phyloP scores from a whole-genome alignment of 768 basidiomycete species.

The Boletus sensibilis region DNA sequence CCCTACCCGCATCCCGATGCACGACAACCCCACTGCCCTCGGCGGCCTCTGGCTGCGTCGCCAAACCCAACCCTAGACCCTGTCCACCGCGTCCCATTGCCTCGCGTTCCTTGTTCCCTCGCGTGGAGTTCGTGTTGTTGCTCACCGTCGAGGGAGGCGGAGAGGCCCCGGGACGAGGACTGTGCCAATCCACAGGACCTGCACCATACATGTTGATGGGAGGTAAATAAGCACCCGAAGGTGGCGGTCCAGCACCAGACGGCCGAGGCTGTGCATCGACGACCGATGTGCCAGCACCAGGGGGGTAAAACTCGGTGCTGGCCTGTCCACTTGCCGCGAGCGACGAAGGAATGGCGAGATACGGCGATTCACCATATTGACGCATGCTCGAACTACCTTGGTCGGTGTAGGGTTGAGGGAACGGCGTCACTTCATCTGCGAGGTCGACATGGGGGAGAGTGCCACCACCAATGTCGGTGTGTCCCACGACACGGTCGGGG shows the following conservation, averaged over 20 bases:
- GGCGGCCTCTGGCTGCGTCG: constrained; percentile 21
- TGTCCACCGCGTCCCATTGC: constrained; percentile 19
- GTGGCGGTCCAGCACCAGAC: neutral
- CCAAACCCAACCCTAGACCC: constrained; percentile 16
- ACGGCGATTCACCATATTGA: constrained; percentile 19
- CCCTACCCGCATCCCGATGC: constrained; percentile 29
- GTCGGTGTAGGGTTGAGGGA: constrained; percentile 7
- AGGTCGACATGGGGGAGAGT: constrained; percentile 30
- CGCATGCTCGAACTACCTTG: constrained; percentile 22
- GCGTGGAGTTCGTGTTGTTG: constrained; percentile 10
- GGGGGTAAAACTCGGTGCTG: constrained; percentile 11
- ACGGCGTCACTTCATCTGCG: constrained; percentile 31
- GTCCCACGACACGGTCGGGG: constrained; percentile 41
- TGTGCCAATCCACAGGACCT: constrained; percentile 20
- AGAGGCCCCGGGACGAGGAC: constrained; percentile 15
- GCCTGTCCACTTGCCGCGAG: neutral
- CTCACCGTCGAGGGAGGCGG: constrained; percentile 26
- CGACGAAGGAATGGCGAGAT: constrained; percentile 3
- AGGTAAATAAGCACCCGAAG: constrained; percentile 3
- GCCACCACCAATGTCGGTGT: constrained; percentile 20
- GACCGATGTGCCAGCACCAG: neutral
- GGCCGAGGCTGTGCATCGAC: constrained; percentile 10
- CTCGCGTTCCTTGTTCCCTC: constrained; percentile 26
- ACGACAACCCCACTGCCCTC: constrained; percentile 27
- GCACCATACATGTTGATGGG: constrained; percentile 12